These are phyloP conservation scores for Neonectria punicea DNA, from an alignment of 2,329 filamentous ascomycete genomes.

Conservation along the genomic window DNA sequence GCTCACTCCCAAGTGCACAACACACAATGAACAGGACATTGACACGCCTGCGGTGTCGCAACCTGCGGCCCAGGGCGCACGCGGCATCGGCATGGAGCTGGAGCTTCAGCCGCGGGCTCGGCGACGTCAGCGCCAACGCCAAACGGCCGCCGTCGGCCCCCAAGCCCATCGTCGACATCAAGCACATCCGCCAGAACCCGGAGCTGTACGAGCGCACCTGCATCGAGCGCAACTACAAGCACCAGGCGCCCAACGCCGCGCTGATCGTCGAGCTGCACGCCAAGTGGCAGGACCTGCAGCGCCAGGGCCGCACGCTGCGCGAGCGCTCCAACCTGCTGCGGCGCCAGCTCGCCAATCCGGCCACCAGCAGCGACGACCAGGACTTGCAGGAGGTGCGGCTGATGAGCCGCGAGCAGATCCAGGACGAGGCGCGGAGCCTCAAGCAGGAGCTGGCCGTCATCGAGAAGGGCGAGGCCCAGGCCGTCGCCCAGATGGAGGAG, in stretches of 20 bases:
- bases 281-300: constrained; percentile 70
- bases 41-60: constrained; percentile 41
- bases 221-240: constrained; percentile 82
- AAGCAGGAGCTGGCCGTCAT: constrained; percentile 71
- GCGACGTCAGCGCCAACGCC: constrained; percentile 27
- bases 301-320: constrained; percentile 68
- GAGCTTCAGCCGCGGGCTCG: constrained; percentile 32
- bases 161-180: constrained; percentile 83
- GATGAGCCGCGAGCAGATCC: constrained; percentile 61
- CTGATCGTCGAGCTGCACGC: constrained; percentile 66
- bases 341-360: constrained; percentile 62
- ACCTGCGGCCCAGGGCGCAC: constrained; percentile 28
- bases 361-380: constrained; percentile 56
- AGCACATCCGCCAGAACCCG: constrained; percentile 88
- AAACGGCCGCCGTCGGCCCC: constrained; percentile 77
- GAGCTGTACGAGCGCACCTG: constrained; percentile 86
- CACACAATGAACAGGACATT: constrained; percentile 47
- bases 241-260: constrained; percentile 63
- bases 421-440: constrained; percentile 71
- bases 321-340: constrained; percentile 74
- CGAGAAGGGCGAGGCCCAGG: constrained; percentile 68
- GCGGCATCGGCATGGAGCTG: constrained; percentile 13
- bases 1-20: constrained; percentile 33
- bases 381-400: constrained; percentile 49
- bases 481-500: constrained; percentile 73